phyloP scores from a whole-genome alignment of 2,329 filamentous ascomycete genomes.

The Cytospora piceicola region DNA sequence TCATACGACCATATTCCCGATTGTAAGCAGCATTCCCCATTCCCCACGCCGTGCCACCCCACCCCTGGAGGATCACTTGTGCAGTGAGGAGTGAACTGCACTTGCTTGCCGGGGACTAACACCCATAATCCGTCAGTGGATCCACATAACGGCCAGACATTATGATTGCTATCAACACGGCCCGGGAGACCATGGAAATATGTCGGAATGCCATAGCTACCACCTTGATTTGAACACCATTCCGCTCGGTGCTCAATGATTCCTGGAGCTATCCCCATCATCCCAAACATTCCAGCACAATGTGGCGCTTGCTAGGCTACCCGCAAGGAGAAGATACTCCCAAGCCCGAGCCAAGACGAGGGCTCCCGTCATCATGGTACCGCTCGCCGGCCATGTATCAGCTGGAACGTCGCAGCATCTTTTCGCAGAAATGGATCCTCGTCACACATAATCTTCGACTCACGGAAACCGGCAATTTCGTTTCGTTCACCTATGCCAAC shows the following conservation, averaged over 20 bases:
- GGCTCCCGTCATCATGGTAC: constrained; percentile 51
- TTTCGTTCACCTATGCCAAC: constrained; percentile 41
- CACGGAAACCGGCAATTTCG: constrained; percentile 42
- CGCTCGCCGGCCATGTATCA: constrained; percentile 48
- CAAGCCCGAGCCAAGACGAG: constrained; percentile 35
- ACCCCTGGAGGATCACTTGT: not conserved
- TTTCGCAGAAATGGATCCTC: constrained; percentile 46
- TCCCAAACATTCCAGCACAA: not conserved
- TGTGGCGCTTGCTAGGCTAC: constrained; percentile 24
- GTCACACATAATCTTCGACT: constrained; percentile 43
- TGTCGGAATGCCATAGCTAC: not conserved
- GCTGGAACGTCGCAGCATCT: constrained; percentile 49
- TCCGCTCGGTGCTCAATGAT: too few species aligned
- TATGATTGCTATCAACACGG: not conserved
- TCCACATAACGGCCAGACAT: not conserved
- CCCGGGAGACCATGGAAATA: not conserved
- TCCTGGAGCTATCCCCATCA: not conserved
- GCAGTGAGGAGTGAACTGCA: not conserved
- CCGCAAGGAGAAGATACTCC: constrained; percentile 4
- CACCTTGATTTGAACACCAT: not conserved
- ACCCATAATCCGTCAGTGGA: not conserved
- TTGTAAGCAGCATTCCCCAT: not conserved
- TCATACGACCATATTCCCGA: not conserved
- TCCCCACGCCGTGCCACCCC: not conserved
- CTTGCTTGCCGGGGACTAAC: not conserved